Percentiles rank a stretch among this genome's conserved stretches.
These are phyloP conservation scores for Selaginella moellendorffii DNA, from an alignment of 75 land plant genomes.

Conservation along the genomic window DNA sequence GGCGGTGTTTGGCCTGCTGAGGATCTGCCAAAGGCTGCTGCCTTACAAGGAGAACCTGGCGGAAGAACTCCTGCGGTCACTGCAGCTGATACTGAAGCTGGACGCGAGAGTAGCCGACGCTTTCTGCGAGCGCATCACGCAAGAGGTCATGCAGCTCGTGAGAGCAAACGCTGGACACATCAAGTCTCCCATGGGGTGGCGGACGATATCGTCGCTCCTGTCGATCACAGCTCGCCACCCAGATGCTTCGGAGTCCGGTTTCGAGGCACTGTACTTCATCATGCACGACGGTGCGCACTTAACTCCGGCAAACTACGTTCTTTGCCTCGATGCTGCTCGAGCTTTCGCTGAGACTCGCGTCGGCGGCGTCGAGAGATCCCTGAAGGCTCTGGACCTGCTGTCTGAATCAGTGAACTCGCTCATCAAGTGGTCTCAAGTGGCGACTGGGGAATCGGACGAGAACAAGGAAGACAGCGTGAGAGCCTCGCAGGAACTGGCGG, in stretches of 20 bases:
- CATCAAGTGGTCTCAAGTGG: slow-evolving; percentile 41
- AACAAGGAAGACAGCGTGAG: slow-evolving; percentile 9
- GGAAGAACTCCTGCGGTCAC: slow-evolving; percentile 78
- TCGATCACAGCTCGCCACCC: slow-evolving; percentile 86
- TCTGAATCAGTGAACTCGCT: slow-evolving; percentile 58
- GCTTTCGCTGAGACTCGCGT: slow-evolving; percentile 84
- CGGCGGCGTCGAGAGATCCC: slow-evolving; percentile 64
- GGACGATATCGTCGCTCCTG: slow-evolving; percentile 62
- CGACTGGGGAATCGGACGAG: slow-evolving; percentile 36
- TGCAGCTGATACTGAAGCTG: slow-evolving; percentile 85
- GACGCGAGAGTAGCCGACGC: slow-evolving; percentile 96
- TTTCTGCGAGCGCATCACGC: slow-evolving; percentile 89
- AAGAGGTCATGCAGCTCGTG: slow-evolving; percentile 80
- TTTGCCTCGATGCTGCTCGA: slow-evolving; percentile 65
- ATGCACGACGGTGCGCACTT: slow-evolving; percentile 87
- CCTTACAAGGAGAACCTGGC: slow-evolving; percentile 36
- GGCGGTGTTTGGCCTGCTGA: slow-evolving; percentile 59
- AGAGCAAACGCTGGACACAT: slow-evolving; percentile 87
- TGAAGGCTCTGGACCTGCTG: slow-evolving; percentile 74
- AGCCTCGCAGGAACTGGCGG: slow-evolving; percentile 50
- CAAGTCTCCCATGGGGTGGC: slow-evolving; percentile 79
- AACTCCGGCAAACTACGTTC: slow-evolving; percentile 59
- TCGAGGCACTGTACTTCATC: slow-evolving; percentile 71
- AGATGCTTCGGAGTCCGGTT: slow-evolving; percentile 89
- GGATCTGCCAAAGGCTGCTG: slow-evolving; percentile 52